A percentile compares a stretch with the other conserved stretches of the same genome.
Conservation (phyloP, 805 yeast species). For the Wickerhamomyces xylosicus region DNA sequence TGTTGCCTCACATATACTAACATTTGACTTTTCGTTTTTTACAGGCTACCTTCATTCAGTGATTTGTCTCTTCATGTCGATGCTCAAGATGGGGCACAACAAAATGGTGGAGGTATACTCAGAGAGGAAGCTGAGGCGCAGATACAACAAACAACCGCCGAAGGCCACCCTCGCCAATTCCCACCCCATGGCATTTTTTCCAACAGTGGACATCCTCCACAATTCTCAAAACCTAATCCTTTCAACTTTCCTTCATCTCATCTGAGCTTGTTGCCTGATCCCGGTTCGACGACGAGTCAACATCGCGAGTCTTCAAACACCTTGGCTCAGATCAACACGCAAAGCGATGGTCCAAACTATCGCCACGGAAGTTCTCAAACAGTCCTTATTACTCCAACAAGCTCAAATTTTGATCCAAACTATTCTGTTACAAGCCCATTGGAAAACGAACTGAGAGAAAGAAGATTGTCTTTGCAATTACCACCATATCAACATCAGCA, state of each 20-base stretch:
- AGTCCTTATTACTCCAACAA: neutral
- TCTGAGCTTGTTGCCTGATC: too few relatives aligned
- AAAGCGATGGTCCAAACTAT: neutral
- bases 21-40: too few relatives aligned
- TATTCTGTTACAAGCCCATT: neutral
- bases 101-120: neutral
- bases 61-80: neutral
- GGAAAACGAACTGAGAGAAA: neutral
- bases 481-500: conserved; percentile 8
- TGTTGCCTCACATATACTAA: too few relatives aligned
- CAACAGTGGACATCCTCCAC: neutral
- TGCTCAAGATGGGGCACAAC: neutral
- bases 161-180: neutral
- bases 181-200: neutral
- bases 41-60: neutral
- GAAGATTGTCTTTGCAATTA: conserved; percentile 7
- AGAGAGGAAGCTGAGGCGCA: neutral
- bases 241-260: neutral
- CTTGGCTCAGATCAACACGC: neutral
- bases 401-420: neutral
- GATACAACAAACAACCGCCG: neutral
- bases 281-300: neutral
- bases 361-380: neutral
- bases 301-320: neutral
- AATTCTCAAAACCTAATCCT: neutral